Conservation (phyloP, 805 yeast genomes). For the Sporopachydermia lactativora region DNA sequence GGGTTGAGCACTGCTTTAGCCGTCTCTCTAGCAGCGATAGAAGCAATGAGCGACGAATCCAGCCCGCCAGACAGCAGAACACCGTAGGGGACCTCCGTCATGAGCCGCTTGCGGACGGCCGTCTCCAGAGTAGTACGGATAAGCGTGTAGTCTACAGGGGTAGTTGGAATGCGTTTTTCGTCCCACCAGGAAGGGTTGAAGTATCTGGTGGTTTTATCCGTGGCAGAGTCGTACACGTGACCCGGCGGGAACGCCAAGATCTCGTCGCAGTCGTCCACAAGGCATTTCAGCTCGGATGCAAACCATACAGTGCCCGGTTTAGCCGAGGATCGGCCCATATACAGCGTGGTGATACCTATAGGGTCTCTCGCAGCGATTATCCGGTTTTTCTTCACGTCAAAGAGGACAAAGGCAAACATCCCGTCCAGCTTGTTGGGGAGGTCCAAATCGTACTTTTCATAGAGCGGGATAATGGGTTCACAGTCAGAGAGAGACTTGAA, state of each 20-base stretch:
- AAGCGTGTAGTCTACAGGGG: slow-evolving; percentile 54
- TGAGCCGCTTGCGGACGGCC: slow-evolving; percentile 96
- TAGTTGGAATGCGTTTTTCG: slow-evolving; percentile 56
- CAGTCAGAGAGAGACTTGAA: slow-evolving; percentile 88
- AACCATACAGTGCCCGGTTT: slow-evolving; percentile 71
- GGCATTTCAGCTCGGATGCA: slow-evolving; percentile 89
- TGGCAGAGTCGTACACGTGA: slow-evolving; percentile 83
- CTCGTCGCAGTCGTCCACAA: slow-evolving; percentile 87
- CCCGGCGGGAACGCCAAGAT: slow-evolving; percentile 97
- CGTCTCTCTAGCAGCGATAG: slow-evolving; percentile 96
- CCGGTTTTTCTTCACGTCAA: slow-evolving; percentile 75
- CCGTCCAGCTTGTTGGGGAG: slow-evolving; percentile 93
- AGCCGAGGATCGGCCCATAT: slow-evolving; percentile 72
- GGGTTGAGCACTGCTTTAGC: slow-evolving; percentile 45
- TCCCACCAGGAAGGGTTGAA: slow-evolving; percentile 95
- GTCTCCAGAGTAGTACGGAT: slow-evolving; percentile 76
- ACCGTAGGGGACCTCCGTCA: slow-evolving; percentile 99
- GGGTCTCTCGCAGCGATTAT: slow-evolving; percentile 97
- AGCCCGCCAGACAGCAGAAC: slow-evolving; percentile 94
- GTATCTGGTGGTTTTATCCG: slow-evolving; percentile 78
- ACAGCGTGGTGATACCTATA: slow-evolving; percentile 89
- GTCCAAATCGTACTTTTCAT: slow-evolving; percentile 72
- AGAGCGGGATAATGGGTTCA: slow-evolving; percentile 93
- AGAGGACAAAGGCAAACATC: slow-evolving; percentile 92
- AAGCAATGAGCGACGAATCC: slow-evolving; percentile 90